phyloP scores from a whole-genome alignment of 2,329 filamentous ascomycete species.

The Macrophomina tecta region DNA sequence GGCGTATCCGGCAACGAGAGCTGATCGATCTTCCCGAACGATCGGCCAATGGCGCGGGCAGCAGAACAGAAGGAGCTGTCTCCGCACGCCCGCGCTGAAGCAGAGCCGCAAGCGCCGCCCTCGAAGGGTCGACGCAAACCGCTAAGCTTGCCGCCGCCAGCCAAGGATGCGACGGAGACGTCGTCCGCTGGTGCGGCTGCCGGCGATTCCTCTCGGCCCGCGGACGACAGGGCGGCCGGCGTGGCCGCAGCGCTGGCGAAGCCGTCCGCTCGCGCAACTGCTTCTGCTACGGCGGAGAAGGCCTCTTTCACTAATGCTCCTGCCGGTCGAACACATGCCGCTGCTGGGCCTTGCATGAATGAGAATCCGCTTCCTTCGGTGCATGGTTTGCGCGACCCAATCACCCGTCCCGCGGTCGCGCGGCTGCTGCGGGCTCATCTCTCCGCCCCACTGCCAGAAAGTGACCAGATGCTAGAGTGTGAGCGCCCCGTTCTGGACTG shows the following conservation, averaged over 20 bases:
- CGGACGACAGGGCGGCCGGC: neutral
- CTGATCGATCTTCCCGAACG: neutral
- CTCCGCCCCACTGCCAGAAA: neutral
- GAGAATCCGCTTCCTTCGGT: neutral
- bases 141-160: constrained; percentile 11
- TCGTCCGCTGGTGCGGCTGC: neutral
- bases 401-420: constrained; percentile 3
- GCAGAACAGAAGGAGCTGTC: neutral
- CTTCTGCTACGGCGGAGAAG: neutral
- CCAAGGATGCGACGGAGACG: neutral
- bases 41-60: neutral
- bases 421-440: constrained; percentile 32
- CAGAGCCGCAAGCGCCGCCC: constrained; percentile 1
- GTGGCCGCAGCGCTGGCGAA: neutral
- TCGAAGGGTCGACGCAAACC: neutral
- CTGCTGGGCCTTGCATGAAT: neutral
- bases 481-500: constrained; percentile 45
- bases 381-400: neutral
- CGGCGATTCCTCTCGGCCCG: neutral
- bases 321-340: neutral
- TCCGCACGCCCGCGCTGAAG: neutral
- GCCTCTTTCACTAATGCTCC: neutral
- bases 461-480: constrained; percentile 47
- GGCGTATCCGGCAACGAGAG: neutral
- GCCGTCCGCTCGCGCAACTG: neutral